Evolutionary conservation across 345 rosid genomes (phyloP), one percentile per base, ranked within the genome.

Genomic region (Mangifera indica): DNA sequence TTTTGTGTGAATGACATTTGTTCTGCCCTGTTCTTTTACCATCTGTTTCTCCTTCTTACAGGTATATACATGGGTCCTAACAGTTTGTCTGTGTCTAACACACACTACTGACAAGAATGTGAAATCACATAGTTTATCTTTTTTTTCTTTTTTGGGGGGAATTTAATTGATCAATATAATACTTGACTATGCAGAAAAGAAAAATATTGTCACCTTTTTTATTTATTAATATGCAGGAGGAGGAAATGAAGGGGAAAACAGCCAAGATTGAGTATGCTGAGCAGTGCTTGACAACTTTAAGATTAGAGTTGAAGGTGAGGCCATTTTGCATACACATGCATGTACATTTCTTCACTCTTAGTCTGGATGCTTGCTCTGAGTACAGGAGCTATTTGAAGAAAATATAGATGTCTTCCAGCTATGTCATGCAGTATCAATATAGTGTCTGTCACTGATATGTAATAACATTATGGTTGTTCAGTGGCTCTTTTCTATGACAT

Each of bases 261-360:
- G 75, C 75, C 45, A 93, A 84, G 82, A 74, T 96, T 58, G 98
- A 93, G 80, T 69, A 85, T 66, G 91, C 89, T 1, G 98, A 96
- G 82, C 94, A 91, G 81, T 81, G 87, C 76, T 73, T 93, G 81
- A 93, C 92, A 48, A 86, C 89, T 55, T 66, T 93, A 60, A 96
- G 87, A 82, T 78, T 88, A 72, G 96, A 96, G 70, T 83, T 93
- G 81, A 89, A 93, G 96, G 99, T 96, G 24, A 74, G 87, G 49
- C 74, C 74, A 57, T 73, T n/a, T n/a, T 21, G 20, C 51, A 70
- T 26, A 8, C 12, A 11, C 44, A 22, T 13, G 0, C 55, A 48
- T 10, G 2, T 24, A 3, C 20, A 34, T 12, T 2, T 10, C 65
- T 22, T 6, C 66, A 0, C 58, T 45, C 22, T 18, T 4, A 26